Percentiles rank a stretch among this genome's conserved stretches.
These are phyloP conservation scores for Paratrimastix pyriformis DNA, from an alignment of 78 protist species.

Conservation along the genomic window DNA sequence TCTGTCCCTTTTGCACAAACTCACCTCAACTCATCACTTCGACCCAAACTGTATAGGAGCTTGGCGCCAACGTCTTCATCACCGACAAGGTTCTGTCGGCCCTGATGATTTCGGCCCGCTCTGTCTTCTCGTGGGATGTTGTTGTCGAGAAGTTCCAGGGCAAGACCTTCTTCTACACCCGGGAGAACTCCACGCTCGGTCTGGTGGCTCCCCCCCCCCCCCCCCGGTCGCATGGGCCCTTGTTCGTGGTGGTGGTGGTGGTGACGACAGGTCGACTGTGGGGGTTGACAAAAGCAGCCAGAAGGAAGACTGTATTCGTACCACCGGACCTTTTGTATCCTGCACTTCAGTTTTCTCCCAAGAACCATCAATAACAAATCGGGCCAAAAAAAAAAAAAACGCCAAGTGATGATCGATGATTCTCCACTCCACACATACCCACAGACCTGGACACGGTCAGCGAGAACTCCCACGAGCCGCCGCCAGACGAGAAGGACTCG, in stretches of 20 bases:
- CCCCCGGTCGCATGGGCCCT: neutral
- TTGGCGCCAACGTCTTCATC: constrained; percentile 50
- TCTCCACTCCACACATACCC: too few relatives aligned
- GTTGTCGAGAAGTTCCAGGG: constrained; percentile 44
- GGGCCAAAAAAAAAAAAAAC: too few relatives aligned
- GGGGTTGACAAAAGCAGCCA: too few relatives aligned
- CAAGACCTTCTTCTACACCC: constrained; percentile 58
- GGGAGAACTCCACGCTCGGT: constrained; percentile 38
- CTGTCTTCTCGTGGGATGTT: constrained; percentile 63
- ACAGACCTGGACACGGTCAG: constrained; percentile 48
- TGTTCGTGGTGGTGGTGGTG: too few relatives aligned
- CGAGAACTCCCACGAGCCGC: constrained; percentile 50
- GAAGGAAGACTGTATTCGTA: too few relatives aligned
- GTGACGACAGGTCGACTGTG: too few relatives aligned
- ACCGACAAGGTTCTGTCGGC: constrained; percentile 57
- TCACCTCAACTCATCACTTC: too few relatives aligned
- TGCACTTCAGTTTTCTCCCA: too few relatives aligned
- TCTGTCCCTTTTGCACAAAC: too few relatives aligned
- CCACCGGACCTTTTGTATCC: too few relatives aligned
- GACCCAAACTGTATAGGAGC: neutral
- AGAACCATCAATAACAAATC: too few relatives aligned
- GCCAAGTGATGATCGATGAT: too few relatives aligned
- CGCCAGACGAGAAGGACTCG: constrained; percentile 37
- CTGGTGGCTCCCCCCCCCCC: neutral
- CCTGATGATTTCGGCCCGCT: constrained; percentile 56